Conservation (phyloP, 352 stramenopile species). For the Poterioochromonas sp. region DNA sequence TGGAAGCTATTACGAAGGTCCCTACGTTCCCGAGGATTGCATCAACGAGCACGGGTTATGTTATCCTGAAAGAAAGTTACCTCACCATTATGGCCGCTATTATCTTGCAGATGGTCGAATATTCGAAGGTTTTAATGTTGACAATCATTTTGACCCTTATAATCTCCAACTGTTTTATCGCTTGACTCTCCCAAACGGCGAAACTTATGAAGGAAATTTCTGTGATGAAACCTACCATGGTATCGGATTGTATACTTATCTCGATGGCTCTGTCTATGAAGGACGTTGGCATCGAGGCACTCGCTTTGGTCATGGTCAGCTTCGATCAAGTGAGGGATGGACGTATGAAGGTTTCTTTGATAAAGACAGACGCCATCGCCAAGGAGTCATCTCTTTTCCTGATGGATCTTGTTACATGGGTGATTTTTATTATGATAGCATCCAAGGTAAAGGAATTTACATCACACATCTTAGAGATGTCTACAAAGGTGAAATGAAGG, state of each 20-base stretch:
- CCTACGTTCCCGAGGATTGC: conserved; percentile 10
- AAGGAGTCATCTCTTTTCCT: not conserved
- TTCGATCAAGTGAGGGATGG: conserved; percentile 20
- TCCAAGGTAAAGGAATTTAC: conserved; percentile 8
- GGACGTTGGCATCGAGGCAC: conserved; percentile 24
- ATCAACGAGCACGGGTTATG: not conserved
- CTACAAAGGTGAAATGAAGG: conserved; percentile 2
- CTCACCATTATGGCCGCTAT: conserved; percentile 19
- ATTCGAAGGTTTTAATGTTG: conserved; percentile 32
- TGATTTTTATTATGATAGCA: conserved; percentile 1
- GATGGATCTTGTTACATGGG: conserved; percentile 32
- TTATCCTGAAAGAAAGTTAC: no score
- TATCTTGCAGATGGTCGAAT: conserved; percentile 15
- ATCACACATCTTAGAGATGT: conserved; percentile 29
- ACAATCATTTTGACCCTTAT: conserved; percentile 28
- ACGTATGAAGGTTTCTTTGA: conserved; percentile 33
- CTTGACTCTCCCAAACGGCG: not conserved
- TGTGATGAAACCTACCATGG: conserved; percentile 28
- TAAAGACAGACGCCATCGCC: not conserved
- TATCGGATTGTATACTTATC: conserved; percentile 12
- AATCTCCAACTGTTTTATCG: conserved; percentile 18
- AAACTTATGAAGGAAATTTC: conserved; percentile 27
- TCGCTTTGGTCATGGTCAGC: conserved; percentile 22
- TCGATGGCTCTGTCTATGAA: conserved; percentile 33
- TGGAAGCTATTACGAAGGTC: conserved; percentile 32